Conservation (phyloP, 768 basidiomycete genomes). For the Harrya chromipes region DNA sequence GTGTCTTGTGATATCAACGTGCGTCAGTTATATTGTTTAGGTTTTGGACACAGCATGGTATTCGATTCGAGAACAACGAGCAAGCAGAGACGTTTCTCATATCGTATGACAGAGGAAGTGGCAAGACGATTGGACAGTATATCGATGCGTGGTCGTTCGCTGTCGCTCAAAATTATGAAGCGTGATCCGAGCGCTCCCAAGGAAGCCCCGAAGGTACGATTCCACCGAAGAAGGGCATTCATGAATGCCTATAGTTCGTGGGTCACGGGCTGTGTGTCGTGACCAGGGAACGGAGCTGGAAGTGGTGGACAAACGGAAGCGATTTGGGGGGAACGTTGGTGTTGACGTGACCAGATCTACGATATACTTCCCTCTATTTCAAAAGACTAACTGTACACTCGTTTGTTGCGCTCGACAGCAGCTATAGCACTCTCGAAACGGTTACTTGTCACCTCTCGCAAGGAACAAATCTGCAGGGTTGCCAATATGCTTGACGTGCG, state of each 20-base stretch:
- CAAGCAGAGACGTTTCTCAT: slow-evolving; percentile 78
- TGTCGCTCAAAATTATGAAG: slow-evolving; percentile 89
- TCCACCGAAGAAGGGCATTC: background rate
- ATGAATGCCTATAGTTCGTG: slow-evolving; percentile 58
- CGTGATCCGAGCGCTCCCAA: slow-evolving; percentile 82
- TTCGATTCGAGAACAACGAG: slow-evolving; percentile 81
- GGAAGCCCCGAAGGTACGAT: slow-evolving; percentile 80
- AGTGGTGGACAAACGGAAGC: slow-evolving; percentile 51
- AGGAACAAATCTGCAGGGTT: too few species aligned
- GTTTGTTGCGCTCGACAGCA: background rate
- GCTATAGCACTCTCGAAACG: background rate
- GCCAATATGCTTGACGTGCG: too few species aligned
- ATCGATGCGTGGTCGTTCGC: slow-evolving; percentile 63
- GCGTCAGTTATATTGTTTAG: slow-evolving; percentile 35
- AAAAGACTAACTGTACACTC: background rate
- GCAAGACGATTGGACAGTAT: slow-evolving; percentile 64
- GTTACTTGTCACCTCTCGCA: background rate
- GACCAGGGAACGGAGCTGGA: slow-evolving; percentile 34
- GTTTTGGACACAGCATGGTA: slow-evolving; percentile 69
- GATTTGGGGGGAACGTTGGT: slow-evolving; percentile 71
- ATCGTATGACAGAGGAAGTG: slow-evolving; percentile 76
- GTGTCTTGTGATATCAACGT: slow-evolving; percentile 96
- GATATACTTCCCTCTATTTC: too few species aligned
- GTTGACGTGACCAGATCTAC: slow-evolving; percentile 46
- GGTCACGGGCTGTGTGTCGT: slow-evolving; percentile 78